Evolutionary conservation across 2,329 filamentous ascomycete genomes (phyloP), one percentile per base, ranked within the genome.

Genomic region (Intubia oerlemansii): DNA sequence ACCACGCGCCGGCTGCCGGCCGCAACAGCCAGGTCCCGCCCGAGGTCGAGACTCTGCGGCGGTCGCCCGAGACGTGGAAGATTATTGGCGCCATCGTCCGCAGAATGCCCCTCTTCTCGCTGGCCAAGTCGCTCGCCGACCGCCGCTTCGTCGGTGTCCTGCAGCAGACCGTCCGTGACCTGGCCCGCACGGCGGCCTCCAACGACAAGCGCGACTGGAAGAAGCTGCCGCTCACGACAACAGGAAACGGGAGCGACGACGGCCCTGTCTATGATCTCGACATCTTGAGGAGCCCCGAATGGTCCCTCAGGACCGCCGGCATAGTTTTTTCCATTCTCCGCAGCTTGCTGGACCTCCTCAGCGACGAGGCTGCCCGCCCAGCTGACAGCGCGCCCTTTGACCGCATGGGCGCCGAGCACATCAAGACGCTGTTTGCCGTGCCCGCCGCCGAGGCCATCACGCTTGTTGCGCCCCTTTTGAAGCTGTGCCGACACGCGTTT

Each of bases 61-160:
- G 63, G 35, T 66, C 59, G 39, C 61, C 64, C 26, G 44, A 62
- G 29, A 55, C 64, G 8, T 74, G 68, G 76, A 56, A 52, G 17
- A 58, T 81, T 20, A 45, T 82, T 15, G 54, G 56, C 25, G 60
- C 59, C 33, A 54, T 75, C 27, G 59, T 79, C 30, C 53, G 58
- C 28, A 53, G 67, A n/a, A 65, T 85, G 12, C 72, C 78, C 0
- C 53, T 69, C 0, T 70, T 75, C 25, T 71, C 67, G 9, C 56
- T 79, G 15, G 76, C 78, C 7, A 69, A 70, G 33, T 68, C 76
- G 4, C 57, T 91, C 6, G 69, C 66, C 14, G 71, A 82, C 33
- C 59, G 72, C 32, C 62, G 66, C 25, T 79, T 90, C 30, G 50
- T 77, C 19, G 49, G 52, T 1, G 62, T 80, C 8, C 45, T 90